Evolutionary conservation across 495 filamentous ascomycete genomes (phyloP).

Genomic region (Penicillium turbatum): DNA sequence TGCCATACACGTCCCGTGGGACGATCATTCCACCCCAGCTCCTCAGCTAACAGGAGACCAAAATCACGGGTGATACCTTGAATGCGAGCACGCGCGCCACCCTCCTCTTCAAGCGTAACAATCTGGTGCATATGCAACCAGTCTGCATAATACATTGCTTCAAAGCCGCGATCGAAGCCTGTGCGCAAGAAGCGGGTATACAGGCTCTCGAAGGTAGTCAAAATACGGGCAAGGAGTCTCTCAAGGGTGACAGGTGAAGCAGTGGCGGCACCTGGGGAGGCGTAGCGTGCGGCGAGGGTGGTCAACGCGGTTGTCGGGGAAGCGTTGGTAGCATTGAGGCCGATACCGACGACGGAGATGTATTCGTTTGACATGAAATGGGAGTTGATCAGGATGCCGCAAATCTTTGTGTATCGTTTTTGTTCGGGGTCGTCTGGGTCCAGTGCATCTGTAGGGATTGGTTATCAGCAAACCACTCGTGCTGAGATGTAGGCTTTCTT

Average conservation of each 20-base stretch:
- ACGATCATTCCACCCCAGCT: conserved; percentile 67
- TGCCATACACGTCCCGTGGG: conserved; percentile 73
- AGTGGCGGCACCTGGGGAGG: conserved; percentile 17
- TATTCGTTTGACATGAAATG: conserved; percentile 73
- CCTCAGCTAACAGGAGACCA: conserved; percentile 79
- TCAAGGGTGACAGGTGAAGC: conserved; percentile 64
- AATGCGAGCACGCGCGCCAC: conserved; percentile 71
- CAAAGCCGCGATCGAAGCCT: conserved; percentile 69
- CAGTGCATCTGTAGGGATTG: conserved; percentile 54
- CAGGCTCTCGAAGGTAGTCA: conserved; percentile 73
- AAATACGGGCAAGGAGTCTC: conserved; percentile 75
- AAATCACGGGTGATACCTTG: conserved; percentile 85
- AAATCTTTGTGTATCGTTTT: conserved; percentile 79
- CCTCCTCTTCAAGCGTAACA: conserved; percentile 82
- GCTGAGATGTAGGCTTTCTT: conserved; percentile 1
- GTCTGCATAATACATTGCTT: conserved; percentile 73
- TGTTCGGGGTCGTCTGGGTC: conserved; percentile 60
- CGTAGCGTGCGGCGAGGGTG: conserved; percentile 51
- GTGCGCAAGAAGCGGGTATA: conserved; percentile 67
- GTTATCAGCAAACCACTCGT: neutral
- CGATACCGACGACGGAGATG: conserved; percentile 84
- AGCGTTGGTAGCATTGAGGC: conserved; percentile 81
- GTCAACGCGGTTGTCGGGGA: conserved; percentile 85
- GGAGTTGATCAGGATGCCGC: conserved; percentile 90
- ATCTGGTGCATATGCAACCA: conserved; percentile 93